Evolutionary conservation across 2,329 filamentous ascomycete species (phyloP), one percentile per base, ranked within the genome.

Genomic region (Epichloe hybrida): DNA sequence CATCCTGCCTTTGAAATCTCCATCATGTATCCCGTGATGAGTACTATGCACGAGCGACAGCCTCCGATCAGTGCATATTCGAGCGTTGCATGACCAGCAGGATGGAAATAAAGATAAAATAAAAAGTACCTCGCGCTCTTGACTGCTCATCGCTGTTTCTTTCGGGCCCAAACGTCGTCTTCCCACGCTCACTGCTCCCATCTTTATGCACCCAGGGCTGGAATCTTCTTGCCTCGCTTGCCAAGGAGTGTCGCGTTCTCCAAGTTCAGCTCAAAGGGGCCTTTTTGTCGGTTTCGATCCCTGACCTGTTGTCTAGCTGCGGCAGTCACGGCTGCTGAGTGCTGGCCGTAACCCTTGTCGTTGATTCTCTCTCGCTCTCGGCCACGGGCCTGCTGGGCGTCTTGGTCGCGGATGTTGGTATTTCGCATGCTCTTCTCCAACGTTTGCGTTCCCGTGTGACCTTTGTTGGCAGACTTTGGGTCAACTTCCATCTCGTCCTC

Each of bases 211-310:
- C 65, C 64, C 60, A 69, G 70, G 53, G 73, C 69, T 23, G 73
- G 66, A 43, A 76, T 66, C 59, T 81, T 80, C 58, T 76, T 72
- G 21, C 72, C 73, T 53, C 80, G 70, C 59, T 90, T 80, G 35
- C 90, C 90, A 4, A 98, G 72, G 48, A 98, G 69, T 1, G 90
- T 97, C 1, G 93, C 87, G 51, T 93, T 93, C 57, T 95, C 88
- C 38, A 98, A 72, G 62, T 82, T 96, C 45, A 98, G 77, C 68
- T 98, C 93, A 58, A 98, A 98, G 0, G 86, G 82, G 35, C 88
- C 89, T 66, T 84, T 86, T 58, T 86, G 81, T 55, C 75, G 77
- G 52, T 80, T 77, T 35, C 79, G 74, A 43, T 83, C 80, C 40
- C 74, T 70, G 5, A 93, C 88, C 62, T 88, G 88, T 61, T 87